Evolutionary conservation across 2,329 filamentous ascomycete genomes (phyloP), one percentile per base, ranked within the genome.

Genomic region (Clathrospora elynae): DNA sequence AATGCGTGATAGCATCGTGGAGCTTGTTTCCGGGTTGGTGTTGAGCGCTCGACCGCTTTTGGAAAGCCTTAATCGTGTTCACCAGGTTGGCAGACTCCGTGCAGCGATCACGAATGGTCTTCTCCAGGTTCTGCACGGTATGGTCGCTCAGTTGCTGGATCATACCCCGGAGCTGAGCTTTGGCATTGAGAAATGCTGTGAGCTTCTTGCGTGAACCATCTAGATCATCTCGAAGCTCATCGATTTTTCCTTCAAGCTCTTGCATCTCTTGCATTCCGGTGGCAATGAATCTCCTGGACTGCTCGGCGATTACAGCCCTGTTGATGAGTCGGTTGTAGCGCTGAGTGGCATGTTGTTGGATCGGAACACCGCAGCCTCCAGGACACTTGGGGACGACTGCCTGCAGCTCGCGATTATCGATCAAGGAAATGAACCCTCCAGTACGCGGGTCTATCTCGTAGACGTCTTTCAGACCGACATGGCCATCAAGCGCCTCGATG

Each of bases 261-360:
- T 49, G 51, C 17, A 70, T 45, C 25, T 64, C 56, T 13, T 44
- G 42, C 23, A 60, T 42, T 0, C 60, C 56, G 35, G 42, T 58
- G 18, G 64, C 56, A 31, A 72, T 49, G 48, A 72, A 71, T 6
- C 59, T 40, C 40, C 68, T 71, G 2, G 66, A 62, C 51, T 61
- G 58, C 35, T 72, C 62, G 35, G 67, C 68, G 12, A 72, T 63
- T 2, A 70, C 59, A 6, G 64, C 66, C 30, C 62, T 41, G 32
- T 68, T 68, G 37, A 73, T 61, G 7, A 67, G 24, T 16, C 68
- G 52, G 37, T 68, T 69, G 49, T 71, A 73, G 30, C 70, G 40
- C 12, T 66, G 59, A 1, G 61, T 71, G 2, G 44, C 55, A 19
- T 55, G 57, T 42, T 70, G 64, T 35, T 58, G 46, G n/a, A 72